Evolutionary conservation across 345 rosid species (phyloP), one percentile per base, ranked within the genome.

Genomic region (Iberis pinnata): DNA sequence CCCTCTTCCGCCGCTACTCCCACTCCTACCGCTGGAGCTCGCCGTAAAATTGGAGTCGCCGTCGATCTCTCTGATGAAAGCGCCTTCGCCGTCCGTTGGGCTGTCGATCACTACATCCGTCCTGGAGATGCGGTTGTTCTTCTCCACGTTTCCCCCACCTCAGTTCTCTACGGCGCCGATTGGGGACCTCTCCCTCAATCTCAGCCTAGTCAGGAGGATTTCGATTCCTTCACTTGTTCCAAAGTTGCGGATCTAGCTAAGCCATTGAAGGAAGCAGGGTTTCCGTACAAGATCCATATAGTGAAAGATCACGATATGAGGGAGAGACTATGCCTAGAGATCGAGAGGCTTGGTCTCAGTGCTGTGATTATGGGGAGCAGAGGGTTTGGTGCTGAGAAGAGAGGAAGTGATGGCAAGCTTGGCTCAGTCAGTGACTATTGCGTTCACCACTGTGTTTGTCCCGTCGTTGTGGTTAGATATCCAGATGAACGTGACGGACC

Each of bases 351-450:
- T 18, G 76, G 76, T 5, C 64, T 89, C 32, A 83, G 90, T 32
- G 89, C 88, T 0, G 89, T 86, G 32, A 81, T 89, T 9, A 81
- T 89, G 95, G 97, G 97, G 1, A 88, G 97, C 49, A 47, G 95
- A 43, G 95, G 94, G 4, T 86, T 73, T 48, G 94, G 98, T 2
- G 98, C 98, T 1, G 89, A 75, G 65, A 78, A 61, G 69, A 67
- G 77, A 17, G 96, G 95, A 11, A 81, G 73, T 33, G 92, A 84
- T 27, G 98, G 89, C 8, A 82, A 58, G 67, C 74, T 90, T 26
- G 98, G 96, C 12, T 87, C 95, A 25, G 98, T 90, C 2, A 90
- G 92, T 67, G 98, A 90, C 41, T 90, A 90, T 27, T 89, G 95
- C 36, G 95, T 89, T 19, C 97, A 80, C 16, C 98, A 87, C 49